Evolutionary conservation across 441 rosid genomes (phyloP).

Genomic region (Pelargonium australe): DNA sequence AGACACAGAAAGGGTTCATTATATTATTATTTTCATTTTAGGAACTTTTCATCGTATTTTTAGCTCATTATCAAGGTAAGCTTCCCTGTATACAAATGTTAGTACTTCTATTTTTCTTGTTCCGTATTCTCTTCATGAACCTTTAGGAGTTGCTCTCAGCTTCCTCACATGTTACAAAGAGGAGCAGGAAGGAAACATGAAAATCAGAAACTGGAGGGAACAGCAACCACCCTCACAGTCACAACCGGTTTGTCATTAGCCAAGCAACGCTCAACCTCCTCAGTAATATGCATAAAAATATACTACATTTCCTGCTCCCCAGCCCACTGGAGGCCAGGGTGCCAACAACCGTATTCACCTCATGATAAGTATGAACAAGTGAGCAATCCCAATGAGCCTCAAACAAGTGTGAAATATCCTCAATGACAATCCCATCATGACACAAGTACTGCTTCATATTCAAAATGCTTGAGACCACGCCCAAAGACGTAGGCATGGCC

Average conservation of each 20-base stretch:
- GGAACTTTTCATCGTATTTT: background rate
- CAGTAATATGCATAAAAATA: background rate
- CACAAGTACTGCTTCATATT: background rate
- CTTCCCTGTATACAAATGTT: background rate
- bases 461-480: background rate
- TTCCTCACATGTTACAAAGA: background rate
- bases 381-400: background rate
- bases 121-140: background rate
- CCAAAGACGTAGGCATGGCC: background rate
- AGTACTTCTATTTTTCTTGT: background rate
- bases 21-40: background rate
- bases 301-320: background rate
- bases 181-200: background rate
- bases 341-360: background rate
- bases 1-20: background rate
- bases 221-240: background rate
- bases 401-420: background rate
- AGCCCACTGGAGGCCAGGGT: background rate
- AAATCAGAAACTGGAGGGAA: slow-evolving; percentile 1
- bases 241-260: slow-evolving; percentile 3
- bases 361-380: background rate
- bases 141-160: background rate
- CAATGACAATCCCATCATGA: background rate
- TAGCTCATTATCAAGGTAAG: slow-evolving; percentile 2
- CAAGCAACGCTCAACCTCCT: background rate